phyloP scores from a whole-genome alignment of 2,329 filamentous ascomycete species.

The Sporothrix globosa region DNA sequence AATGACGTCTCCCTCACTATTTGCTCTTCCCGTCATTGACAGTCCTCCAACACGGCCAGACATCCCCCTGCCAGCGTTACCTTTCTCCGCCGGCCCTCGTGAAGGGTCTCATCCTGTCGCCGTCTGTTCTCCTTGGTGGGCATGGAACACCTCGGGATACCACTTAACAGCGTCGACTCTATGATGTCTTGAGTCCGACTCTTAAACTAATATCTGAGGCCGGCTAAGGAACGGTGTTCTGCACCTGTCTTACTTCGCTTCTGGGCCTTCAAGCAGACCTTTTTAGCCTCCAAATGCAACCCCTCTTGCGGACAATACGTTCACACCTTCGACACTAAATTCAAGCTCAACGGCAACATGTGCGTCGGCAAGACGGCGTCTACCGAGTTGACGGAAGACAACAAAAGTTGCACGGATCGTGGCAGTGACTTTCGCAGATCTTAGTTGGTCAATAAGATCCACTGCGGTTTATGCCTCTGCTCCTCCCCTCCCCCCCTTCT shows the following conservation, averaged over 20 bases:
- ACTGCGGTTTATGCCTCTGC: constrained; percentile 12
- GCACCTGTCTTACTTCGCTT: neutral
- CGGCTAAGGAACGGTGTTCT: neutral
- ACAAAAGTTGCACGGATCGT: neutral
- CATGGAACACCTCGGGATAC: constrained; percentile 12
- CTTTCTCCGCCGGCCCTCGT: constrained; percentile 9
- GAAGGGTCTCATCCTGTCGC: constrained; percentile 22
- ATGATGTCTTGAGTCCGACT: neutral
- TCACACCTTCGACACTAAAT: too few species aligned
- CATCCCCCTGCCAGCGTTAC: constrained; percentile 13
- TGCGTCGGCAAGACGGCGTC: constrained; percentile 4
- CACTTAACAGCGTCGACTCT: neutral
- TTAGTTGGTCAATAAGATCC: constrained; percentile 2
- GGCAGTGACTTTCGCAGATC: constrained; percentile 14
- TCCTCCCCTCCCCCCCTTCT: neutral
- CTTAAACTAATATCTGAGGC: neutral
- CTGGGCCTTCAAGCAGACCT: neutral
- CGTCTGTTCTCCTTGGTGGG: constrained; percentile 17
- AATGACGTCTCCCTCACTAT: constrained; percentile 4
- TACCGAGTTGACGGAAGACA: constrained; percentile 1
- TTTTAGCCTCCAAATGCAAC: neutral
- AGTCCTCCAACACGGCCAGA: neutral
- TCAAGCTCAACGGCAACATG: too few species aligned
- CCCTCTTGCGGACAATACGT: neutral
- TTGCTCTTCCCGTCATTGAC: constrained; percentile 12